phyloP scores from a whole-genome alignment of 2,329 filamentous ascomycete genomes.

The Hypoxylon sp. region DNA sequence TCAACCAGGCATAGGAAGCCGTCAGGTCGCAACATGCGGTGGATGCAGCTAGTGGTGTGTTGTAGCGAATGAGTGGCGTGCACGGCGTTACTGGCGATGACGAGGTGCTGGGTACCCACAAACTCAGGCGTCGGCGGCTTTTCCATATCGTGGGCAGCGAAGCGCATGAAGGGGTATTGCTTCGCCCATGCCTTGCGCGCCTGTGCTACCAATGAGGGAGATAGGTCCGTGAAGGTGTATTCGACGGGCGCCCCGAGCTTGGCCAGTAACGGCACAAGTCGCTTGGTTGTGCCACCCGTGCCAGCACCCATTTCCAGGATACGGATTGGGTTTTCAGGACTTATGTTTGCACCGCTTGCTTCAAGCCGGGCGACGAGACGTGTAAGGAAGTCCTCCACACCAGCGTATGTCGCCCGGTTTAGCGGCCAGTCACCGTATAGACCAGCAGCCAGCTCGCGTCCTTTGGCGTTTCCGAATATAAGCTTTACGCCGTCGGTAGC shows the following conservation, averaged over 20 bases:
- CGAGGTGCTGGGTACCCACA: slow-evolving; percentile 49
- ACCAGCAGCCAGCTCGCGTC: slow-evolving; percentile 52
- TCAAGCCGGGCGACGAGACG: slow-evolving; percentile 35
- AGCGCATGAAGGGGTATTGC: slow-evolving; percentile 51
- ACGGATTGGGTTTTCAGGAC: slow-evolving; percentile 44
- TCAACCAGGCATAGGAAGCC: slow-evolving; percentile 55
- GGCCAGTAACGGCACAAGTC: slow-evolving; percentile 51
- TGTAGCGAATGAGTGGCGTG: slow-evolving; percentile 54
- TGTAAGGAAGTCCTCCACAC: slow-evolving; percentile 47
- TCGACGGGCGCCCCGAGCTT: slow-evolving; percentile 49
- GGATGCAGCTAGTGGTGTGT: slow-evolving; percentile 48
- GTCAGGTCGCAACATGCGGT: slow-evolving; percentile 49
- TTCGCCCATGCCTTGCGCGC: slow-evolving; percentile 42
- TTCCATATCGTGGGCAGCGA: slow-evolving; percentile 53
- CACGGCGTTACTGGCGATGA: slow-evolving; percentile 57
- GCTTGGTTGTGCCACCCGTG: slow-evolving; percentile 59
- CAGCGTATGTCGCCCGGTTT: slow-evolving; percentile 51
- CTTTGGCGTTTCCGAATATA: slow-evolving; percentile 55
- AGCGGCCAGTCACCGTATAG: slow-evolving; percentile 55
- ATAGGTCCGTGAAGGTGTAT: slow-evolving; percentile 63
- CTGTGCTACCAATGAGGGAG: slow-evolving; percentile 52
- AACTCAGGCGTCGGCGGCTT: slow-evolving; percentile 39
- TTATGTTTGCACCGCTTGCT: not conserved
- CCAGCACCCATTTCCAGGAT: slow-evolving; percentile 61
- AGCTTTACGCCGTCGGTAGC: slow-evolving; percentile 54